Percentiles rank a stretch among this genome's conserved stretches.
Evolutionary conservation across 2,329 filamentous ascomycete species (phyloP).

Genomic region (Ascochyta fabae): DNA sequence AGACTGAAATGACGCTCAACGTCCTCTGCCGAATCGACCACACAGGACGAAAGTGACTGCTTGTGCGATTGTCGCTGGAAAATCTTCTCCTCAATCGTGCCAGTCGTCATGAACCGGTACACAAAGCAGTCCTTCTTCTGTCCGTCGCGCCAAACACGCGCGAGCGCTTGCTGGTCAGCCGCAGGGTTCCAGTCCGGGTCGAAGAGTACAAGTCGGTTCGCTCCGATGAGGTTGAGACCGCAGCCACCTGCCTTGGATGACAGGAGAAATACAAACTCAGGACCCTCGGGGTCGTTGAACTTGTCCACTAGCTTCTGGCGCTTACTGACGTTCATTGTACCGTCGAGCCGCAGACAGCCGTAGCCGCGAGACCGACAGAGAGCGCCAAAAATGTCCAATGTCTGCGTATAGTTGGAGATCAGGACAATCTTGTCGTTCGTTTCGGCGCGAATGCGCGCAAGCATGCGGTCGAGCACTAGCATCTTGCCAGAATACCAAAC

Average conservation of each 20-base stretch:
- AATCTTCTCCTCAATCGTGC: slow-evolving; percentile 98
- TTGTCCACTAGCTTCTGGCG: slow-evolving; percentile 96
- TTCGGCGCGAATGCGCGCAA: slow-evolving; percentile 90
- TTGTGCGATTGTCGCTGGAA: slow-evolving; percentile 99
- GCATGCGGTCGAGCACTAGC: slow-evolving; percentile 97
- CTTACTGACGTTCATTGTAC: slow-evolving; percentile 97
- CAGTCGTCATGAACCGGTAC: slow-evolving; percentile 98
- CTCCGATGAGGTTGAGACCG: slow-evolving; percentile 92
- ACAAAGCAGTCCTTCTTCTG: slow-evolving; percentile 99
- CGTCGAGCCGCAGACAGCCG: slow-evolving; percentile 86
- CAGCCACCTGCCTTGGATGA: slow-evolving; percentile 97
- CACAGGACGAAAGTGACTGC: slow-evolving; percentile 92
- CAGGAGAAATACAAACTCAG: slow-evolving; percentile 93
- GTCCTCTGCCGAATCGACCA: slow-evolving; percentile 95
- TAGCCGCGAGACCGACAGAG: slow-evolving; percentile 86
- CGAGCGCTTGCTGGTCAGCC: slow-evolving; percentile 94
- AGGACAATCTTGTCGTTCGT: slow-evolving; percentile 99
- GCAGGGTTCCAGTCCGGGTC: slow-evolving; percentile 97
- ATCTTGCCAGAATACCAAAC: slow-evolving; percentile 98
- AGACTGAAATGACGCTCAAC: slow-evolving; percentile 96
- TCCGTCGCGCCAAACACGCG: slow-evolving; percentile 97
- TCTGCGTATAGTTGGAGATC: slow-evolving; percentile 98
- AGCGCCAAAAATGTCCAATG: slow-evolving; percentile 90
- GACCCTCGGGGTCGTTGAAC: slow-evolving; percentile 91
- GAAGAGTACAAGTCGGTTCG: slow-evolving; percentile 92